These are phyloP conservation scores for Arthrobotrys pseudoclavata DNA, from an alignment of 2,329 filamentous ascomycete species.

Conservation along the genomic window DNA sequence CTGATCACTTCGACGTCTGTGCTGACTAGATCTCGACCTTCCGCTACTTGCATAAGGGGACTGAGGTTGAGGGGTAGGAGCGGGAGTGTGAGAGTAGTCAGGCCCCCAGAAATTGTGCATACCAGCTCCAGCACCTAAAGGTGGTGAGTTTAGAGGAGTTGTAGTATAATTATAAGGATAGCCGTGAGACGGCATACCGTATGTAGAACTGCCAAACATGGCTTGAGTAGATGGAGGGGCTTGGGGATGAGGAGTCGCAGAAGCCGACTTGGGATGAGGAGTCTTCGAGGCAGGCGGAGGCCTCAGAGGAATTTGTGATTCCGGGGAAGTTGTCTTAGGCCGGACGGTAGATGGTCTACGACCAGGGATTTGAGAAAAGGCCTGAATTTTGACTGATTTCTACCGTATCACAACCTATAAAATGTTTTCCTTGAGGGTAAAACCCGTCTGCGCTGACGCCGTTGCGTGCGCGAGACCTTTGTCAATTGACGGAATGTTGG, in stretches of 20 bases:
- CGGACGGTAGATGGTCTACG: constrained; percentile 60
- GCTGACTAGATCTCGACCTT: constrained; percentile 49
- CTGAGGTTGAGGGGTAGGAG: constrained; percentile 59
- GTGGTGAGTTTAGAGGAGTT: constrained; percentile 60
- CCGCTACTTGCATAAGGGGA: constrained; percentile 56
- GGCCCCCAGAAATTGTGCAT: constrained; percentile 59
- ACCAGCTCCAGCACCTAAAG: constrained; percentile 60
- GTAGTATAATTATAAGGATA: constrained; percentile 60
- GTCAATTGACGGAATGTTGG: constrained; percentile 37
- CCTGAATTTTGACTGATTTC: constrained; percentile 61
- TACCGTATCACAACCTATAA: constrained; percentile 57
- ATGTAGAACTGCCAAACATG: constrained; percentile 60
- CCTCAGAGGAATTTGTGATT: constrained; percentile 57
- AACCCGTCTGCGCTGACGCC: constrained; percentile 55
- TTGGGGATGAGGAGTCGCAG: constrained; percentile 58
- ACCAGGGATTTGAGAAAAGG: constrained; percentile 58
- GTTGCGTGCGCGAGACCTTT: constrained; percentile 51
- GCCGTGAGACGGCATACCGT: constrained; percentile 60
- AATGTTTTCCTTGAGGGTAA: constrained; percentile 49
- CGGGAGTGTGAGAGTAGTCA: constrained; percentile 59
- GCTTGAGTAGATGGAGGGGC: constrained; percentile 51
- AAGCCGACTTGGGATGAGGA: constrained; percentile 60
- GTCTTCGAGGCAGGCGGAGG: constrained; percentile 59
- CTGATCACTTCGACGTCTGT: constrained; percentile 58
- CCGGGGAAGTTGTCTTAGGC: constrained; percentile 60